Evolutionary conservation across 805 yeast species (phyloP).

Genomic region (Cyberlindnera nakhonratchasimensis): DNA sequence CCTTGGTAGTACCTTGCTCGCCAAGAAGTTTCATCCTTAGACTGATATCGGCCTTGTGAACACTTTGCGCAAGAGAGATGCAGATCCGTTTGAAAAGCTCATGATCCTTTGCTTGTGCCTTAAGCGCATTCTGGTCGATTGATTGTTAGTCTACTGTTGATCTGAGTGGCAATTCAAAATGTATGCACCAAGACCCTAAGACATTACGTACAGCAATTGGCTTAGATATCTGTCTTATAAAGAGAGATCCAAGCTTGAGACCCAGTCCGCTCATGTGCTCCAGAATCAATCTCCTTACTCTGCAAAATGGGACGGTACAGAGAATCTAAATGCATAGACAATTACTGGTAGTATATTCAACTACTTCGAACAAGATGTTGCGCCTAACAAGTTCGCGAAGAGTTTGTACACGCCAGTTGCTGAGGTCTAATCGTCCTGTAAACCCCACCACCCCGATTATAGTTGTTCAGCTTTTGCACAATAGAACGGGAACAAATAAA

Average conservation of each 20-base stretch:
- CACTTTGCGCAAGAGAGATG: slow-evolving; percentile 64
- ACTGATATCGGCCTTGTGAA: slow-evolving; percentile 62
- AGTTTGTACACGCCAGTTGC: no score
- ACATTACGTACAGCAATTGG: slow-evolving; percentile 53
- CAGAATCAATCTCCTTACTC: no score
- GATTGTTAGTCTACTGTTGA: neutral
- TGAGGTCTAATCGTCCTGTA: no score
- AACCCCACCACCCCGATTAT: no score
- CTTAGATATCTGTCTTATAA: slow-evolving; percentile 72
- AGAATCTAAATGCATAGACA: no score
- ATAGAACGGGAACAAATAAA: no score
- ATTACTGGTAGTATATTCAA: no score
- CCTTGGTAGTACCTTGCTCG: slow-evolving; percentile 35
- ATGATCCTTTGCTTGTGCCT: slow-evolving; percentile 72
- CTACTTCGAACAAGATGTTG: no score
- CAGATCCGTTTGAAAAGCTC: slow-evolving; percentile 59
- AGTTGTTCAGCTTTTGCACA: no score
- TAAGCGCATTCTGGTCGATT: slow-evolving; percentile 48
- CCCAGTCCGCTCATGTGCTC: slow-evolving; percentile 71
- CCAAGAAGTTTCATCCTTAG: slow-evolving; percentile 52
- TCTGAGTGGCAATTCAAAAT: neutral
- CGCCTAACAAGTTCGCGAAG: no score
- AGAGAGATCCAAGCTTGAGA: slow-evolving; percentile 65
- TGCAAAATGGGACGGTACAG: no score
- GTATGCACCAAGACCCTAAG: neutral